Evolutionary conservation across 1,284 basidiomycete genomes (phyloP).

Genomic region (Trichosporon faecale): DNA sequence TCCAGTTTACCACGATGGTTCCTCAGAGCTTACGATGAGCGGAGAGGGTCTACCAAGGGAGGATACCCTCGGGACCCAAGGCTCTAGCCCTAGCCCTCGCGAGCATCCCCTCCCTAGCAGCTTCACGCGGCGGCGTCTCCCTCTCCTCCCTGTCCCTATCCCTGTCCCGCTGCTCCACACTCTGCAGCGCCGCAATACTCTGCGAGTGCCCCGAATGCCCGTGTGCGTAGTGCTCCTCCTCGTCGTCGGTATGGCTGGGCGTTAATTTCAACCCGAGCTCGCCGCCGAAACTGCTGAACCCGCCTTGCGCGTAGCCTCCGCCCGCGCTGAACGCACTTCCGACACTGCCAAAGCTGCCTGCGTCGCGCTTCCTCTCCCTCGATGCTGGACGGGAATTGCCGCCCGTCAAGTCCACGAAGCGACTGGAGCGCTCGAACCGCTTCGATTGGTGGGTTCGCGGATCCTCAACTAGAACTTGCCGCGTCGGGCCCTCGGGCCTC

Average conservation of each 20-base stretch:
- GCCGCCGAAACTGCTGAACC: not conserved
- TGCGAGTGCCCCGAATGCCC: not conserved
- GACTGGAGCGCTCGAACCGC: not conserved
- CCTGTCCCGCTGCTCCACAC: not conserved
- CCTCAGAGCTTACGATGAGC: too few species aligned
- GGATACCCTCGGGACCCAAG: conserved; percentile 11
- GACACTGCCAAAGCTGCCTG: not conserved
- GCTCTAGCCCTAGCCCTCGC: conserved; percentile 13
- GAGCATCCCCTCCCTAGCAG: conserved; percentile 14
- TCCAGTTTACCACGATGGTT: too few species aligned
- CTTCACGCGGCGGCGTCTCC: not conserved
- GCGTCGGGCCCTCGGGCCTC: conserved; percentile 4
- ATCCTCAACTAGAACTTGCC: conserved; percentile 12
- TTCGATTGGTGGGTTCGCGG: not conserved
- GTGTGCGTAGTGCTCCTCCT: not conserved
- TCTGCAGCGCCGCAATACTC: not conserved
- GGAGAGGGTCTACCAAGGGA: conserved; percentile 18
- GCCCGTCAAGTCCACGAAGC: not conserved
- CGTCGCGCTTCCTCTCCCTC: not conserved
- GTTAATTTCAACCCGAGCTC: not conserved
- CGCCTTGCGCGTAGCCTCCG: not conserved
- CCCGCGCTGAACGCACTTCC: not conserved
- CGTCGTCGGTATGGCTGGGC: not conserved
- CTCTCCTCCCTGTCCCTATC: not conserved
- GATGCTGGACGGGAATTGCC: not conserved